Percentiles rank a stretch among this genome's conserved stretches.
These are phyloP conservation scores for Rhodosporidiobolus odoratus DNA, from an alignment of 768 basidiomycete species.

Conservation along the genomic window DNA sequence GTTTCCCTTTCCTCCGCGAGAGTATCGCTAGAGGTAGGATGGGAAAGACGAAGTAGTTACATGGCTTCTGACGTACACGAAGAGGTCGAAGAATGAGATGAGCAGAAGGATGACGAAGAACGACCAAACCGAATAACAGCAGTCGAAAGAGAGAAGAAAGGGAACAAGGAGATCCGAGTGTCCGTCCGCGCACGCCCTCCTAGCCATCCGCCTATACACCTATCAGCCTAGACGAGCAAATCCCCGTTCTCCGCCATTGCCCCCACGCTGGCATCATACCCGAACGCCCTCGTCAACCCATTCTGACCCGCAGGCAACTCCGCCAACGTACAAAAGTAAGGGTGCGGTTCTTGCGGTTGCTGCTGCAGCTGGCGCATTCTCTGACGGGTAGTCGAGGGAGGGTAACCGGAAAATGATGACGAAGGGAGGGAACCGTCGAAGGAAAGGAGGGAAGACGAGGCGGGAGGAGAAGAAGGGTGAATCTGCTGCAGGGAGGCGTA, in stretches of 20 bases:
- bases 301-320: constrained; percentile 1
- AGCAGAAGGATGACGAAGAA: no score
- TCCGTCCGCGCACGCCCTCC: no score
- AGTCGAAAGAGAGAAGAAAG: no score
- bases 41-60: not conserved
- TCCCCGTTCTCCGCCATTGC: not conserved
- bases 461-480: not conserved
- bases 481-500: constrained; percentile 8
- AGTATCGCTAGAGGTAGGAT: no score
- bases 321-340: constrained; percentile 9
- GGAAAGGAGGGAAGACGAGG: not conserved
- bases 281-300: not conserved
- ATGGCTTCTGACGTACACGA: not conserved
- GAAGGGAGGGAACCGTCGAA: not conserved
- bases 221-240: not conserved
- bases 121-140: no score
- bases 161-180: not conserved
- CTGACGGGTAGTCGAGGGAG: not conserved
- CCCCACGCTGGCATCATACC: not conserved
- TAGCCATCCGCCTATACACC: no score
- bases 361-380: not conserved
- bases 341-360: not conserved
- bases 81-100: no score
- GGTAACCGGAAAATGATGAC: not conserved
- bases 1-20: no score